Evolutionary conservation across 345 rosid genomes (phyloP), one percentile per base, ranked within the genome.

Genomic region (Capsella bursapastoris): DNA sequence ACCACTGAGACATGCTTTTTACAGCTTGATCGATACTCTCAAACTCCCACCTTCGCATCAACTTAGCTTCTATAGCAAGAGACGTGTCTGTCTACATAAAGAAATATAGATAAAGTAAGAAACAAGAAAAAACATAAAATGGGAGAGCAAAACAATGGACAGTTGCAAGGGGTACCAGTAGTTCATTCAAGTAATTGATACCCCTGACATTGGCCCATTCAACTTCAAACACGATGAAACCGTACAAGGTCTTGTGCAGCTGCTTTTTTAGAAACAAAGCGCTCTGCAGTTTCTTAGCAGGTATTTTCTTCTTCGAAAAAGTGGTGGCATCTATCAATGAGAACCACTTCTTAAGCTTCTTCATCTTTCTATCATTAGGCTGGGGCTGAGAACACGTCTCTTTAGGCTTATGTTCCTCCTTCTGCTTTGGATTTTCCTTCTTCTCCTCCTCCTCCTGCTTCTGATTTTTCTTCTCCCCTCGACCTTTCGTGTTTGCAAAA

Each of bases 31-130:
- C 45, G 48, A 92, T 84, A 78, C 99, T 87, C 66, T 92, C 98
- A 77, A 96, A 96, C 77, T 96, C 99, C 99, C 98, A 96, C 83
- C 98, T 87, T 76, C 57, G 87, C 99, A 92, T 92, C 67, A 85
- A 47, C 80, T 89, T 96, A 63, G 97, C 81, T 81, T 96, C 99
- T 25, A 96, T 47, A 45, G 99, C 99, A 50, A 96, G 80, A 74
- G 91, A 89, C 35, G 99, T 89, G 68, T 90, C 98, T n/a, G 95
- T 88, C 99, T 96, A 87, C 80, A 84, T 43, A 41, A 38, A 25
- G 70, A 22, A 1, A 63, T 73, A 59, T 34, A 76, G 37, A 80
- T 74, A 58, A 58, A 71, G 57, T 72, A 78, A 70, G 78, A 62
- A 37, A 68, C 56, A 77, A 52, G 13, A 63, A 73, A 22, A 37